phyloP scores from a whole-genome alignment of 148 eudicot genomes.

The Limonium bicolor region DNA sequence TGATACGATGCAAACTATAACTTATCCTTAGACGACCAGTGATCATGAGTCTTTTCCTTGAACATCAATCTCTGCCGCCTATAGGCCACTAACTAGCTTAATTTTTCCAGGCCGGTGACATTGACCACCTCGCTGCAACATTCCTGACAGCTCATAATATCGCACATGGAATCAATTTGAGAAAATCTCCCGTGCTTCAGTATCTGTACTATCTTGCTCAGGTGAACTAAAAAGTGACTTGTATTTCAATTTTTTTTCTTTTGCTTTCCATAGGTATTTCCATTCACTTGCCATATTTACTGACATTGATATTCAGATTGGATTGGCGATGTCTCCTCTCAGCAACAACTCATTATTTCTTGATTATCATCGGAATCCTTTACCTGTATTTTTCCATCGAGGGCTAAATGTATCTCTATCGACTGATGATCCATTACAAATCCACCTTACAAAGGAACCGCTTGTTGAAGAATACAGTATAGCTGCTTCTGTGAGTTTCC shows the following conservation, averaged over 20 bases:
- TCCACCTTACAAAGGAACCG: constrained; percentile 76
- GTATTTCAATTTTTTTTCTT: neutral
- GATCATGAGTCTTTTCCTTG: too few species aligned
- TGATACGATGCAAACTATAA: too few species aligned
- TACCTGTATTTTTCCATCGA: constrained; percentile 68
- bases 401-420: constrained; percentile 79
- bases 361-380: constrained; percentile 71
- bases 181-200: constrained; percentile 73
- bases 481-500: constrained; percentile 76
- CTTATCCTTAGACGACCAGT: too few species aligned
- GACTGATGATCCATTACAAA: constrained; percentile 73
- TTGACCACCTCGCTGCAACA: constrained; percentile 73
- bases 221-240: constrained; percentile 17
- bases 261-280: neutral
- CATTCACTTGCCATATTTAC: neutral
- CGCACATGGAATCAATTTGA: constrained; percentile 68
- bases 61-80: too few species aligned
- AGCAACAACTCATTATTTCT: constrained; percentile 80
- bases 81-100: too few species aligned
- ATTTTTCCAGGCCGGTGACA: constrained; percentile 55
- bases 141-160: constrained; percentile 71
- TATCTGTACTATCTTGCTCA: constrained; percentile 76
- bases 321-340: constrained; percentile 73
- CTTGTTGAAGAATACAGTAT: constrained; percentile 73
- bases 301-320: constrained; percentile 42